phyloP scores from a whole-genome alignment of 2,329 filamentous ascomycete species.

The Blastomyces emzantsi region DNA sequence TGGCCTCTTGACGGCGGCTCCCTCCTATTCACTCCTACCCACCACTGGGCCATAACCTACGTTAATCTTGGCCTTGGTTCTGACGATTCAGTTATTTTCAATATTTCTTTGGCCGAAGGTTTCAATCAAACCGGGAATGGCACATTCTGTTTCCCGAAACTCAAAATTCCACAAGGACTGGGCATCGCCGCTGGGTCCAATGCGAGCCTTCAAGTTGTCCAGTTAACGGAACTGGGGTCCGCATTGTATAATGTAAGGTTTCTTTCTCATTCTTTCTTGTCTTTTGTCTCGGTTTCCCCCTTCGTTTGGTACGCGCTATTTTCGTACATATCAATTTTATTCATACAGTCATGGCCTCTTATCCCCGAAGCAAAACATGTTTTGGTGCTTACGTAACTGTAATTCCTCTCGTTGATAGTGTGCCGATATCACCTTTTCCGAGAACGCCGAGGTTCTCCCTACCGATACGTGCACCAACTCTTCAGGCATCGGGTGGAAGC shows the following conservation, averaged over 20 bases:
- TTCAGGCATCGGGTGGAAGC: constrained; percentile 31
- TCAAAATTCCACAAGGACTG: constrained; percentile 25
- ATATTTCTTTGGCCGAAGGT: constrained; percentile 35
- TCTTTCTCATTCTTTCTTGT: background rate
- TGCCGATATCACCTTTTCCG: constrained; percentile 37
- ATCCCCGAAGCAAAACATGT: background rate
- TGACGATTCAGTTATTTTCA: constrained; percentile 35
- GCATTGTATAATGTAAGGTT: constrained; percentile 41
- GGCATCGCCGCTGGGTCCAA: constrained; percentile 30
- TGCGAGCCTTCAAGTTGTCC: constrained; percentile 40
- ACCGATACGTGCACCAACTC: constrained; percentile 33
- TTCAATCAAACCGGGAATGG: constrained; percentile 43
- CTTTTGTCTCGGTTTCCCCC: background rate
- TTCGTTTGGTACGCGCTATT: background rate
- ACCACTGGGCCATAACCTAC: constrained; percentile 39
- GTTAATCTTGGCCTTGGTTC: constrained; percentile 40
- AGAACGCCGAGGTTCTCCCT: constrained; percentile 29
- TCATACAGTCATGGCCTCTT: background rate
- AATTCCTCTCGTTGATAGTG: constrained; percentile 24
- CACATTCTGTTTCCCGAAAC: constrained; percentile 38
- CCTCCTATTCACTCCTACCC: constrained; percentile 33
- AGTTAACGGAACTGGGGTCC: constrained; percentile 32
- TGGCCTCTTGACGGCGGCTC: constrained; percentile 41
- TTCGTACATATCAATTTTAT: background rate
- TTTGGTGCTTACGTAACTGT: background rate